These are phyloP conservation scores for Oehlia diaphana DNA, from an alignment of 192 early-diverging fungal species.

Conservation along the genomic window DNA sequence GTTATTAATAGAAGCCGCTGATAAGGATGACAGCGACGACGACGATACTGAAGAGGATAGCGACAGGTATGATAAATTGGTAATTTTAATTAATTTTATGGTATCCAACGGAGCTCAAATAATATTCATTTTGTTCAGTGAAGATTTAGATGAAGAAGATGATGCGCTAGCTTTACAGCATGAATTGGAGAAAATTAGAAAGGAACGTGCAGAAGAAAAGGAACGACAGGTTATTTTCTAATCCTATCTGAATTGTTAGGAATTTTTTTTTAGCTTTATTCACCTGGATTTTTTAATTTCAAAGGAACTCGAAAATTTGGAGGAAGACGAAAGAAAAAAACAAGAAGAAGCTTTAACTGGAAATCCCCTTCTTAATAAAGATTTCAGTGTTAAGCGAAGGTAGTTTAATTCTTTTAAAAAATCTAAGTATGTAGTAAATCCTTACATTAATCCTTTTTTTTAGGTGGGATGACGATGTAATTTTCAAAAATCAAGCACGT, in stretches of 20 bases:
- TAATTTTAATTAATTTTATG: not conserved
- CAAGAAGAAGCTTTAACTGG: slow-evolving; percentile 67
- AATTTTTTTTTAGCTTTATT: not conserved
- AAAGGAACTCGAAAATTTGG: slow-evolving; percentile 54
- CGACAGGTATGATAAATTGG: slow-evolving; percentile 28
- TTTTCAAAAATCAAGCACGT: slow-evolving; percentile 95
- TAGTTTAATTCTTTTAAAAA: slow-evolving; percentile 24
- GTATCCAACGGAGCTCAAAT: not conserved
- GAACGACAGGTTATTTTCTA: slow-evolving; percentile 57
- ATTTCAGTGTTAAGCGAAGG: slow-evolving; percentile 84
- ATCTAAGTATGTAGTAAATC: not conserved
- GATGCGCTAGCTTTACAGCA: slow-evolving; percentile 82
- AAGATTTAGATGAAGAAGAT: slow-evolving; percentile 82
- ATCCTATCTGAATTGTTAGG: not conserved
- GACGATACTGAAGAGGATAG: slow-evolving; percentile 51
- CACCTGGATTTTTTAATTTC: not conserved
- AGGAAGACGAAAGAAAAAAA: slow-evolving; percentile 57
- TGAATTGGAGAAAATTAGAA: slow-evolving; percentile 91
- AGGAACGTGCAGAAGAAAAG: slow-evolving; percentile 89
- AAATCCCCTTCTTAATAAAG: slow-evolving; percentile 79
- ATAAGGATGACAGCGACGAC: slow-evolving; percentile 62
- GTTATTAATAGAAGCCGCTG: slow-evolving; percentile 51
- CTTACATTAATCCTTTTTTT: not conserved
- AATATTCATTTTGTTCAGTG: slow-evolving; percentile 31
- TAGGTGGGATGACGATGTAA: slow-evolving; percentile 98